These are phyloP conservation scores for Fonsecaea nubica DNA, from an alignment of 2,329 filamentous ascomycete genomes.

Conservation along the genomic window DNA sequence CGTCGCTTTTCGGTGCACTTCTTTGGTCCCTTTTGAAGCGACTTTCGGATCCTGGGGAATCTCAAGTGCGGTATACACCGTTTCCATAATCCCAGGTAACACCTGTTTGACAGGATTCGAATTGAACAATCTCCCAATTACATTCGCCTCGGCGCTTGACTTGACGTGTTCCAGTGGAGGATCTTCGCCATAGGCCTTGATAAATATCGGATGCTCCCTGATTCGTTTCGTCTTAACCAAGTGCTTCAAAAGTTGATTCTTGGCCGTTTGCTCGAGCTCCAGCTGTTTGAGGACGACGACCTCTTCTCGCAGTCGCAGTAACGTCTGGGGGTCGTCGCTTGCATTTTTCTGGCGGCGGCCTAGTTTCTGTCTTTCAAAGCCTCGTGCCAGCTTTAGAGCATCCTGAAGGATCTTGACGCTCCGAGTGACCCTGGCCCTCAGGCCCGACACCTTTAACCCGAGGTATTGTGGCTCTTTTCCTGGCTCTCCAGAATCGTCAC, in stretches of 20 bases:
- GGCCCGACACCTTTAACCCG: slow-evolving; percentile 46
- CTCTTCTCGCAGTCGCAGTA: slow-evolving; percentile 60
- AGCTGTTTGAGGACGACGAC: slow-evolving; percentile 64
- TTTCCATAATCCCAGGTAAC: slow-evolving; percentile 55
- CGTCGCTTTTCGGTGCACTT: slow-evolving; percentile 21
- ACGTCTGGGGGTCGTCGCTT: slow-evolving; percentile 49
- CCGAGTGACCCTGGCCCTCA: slow-evolving; percentile 57
- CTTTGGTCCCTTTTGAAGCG: slow-evolving; percentile 25
- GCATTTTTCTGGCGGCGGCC: slow-evolving; percentile 65
- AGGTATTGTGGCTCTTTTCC: slow-evolving; percentile 41
- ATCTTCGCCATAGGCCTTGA: slow-evolving; percentile 46
- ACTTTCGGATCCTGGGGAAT: slow-evolving; percentile 27
- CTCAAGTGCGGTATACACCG: slow-evolving; percentile 50
- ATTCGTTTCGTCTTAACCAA: slow-evolving; percentile 64
- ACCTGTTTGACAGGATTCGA: slow-evolving; percentile 64
- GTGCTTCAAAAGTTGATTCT: slow-evolving; percentile 63
- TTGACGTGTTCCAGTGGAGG: slow-evolving; percentile 49
- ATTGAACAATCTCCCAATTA: slow-evolving; percentile 65
- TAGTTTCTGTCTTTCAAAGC: slow-evolving; percentile 69
- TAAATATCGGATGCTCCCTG: slow-evolving; percentile 57
- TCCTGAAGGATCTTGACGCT: slow-evolving; percentile 58
- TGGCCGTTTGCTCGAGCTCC: slow-evolving; percentile 57
- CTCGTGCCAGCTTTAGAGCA: slow-evolving; percentile 64
- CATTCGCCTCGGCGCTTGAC: slow-evolving; percentile 61
- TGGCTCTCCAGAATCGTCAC: slow-evolving; percentile 20